These are phyloP conservation scores for Arthrobotrys megalospora DNA, from an alignment of 2,329 filamentous ascomycete species.

Conservation along the genomic window DNA sequence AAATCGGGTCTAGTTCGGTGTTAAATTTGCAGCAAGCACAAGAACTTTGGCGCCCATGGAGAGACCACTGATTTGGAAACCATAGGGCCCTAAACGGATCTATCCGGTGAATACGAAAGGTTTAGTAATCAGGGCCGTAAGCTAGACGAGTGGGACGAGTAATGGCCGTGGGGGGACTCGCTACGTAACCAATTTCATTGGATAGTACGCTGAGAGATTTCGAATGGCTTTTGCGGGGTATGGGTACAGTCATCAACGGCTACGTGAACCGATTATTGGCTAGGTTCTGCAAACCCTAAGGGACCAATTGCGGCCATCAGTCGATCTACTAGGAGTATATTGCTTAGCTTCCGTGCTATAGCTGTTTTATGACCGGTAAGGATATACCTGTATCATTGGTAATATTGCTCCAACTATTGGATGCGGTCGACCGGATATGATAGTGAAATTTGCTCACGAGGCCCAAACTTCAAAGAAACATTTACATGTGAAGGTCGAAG, in stretches of 20 bases:
- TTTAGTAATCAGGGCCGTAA: conserved; percentile 24
- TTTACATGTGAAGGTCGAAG: no score
- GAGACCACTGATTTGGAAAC: conserved; percentile 3
- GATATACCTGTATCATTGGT: no score
- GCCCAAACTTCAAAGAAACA: no score
- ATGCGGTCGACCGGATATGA: no score
- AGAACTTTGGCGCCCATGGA: background rate
- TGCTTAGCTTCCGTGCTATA: no score
- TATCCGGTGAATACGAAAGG: background rate
- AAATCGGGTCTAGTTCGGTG: background rate
- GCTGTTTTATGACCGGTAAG: no score
- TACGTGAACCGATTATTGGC: background rate
- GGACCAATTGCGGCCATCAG: no score
- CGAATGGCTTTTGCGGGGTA: conserved; percentile 19
- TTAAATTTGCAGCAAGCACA: background rate
- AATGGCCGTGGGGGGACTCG: background rate
- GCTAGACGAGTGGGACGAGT: conserved; percentile 3
- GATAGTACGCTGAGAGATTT: background rate
- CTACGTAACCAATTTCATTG: conserved; percentile 5
- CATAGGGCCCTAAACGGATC: background rate
- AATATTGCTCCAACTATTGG: no score
- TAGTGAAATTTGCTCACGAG: no score
- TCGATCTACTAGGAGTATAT: no score
- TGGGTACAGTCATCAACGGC: background rate
- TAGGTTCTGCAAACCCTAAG: no score